A percentile compares a stretch with the other conserved stretches of the same genome.
These are phyloP conservation scores for Cladosporium colombiae DNA, from an alignment of 2,329 filamentous ascomycete species.

Conservation along the genomic window DNA sequence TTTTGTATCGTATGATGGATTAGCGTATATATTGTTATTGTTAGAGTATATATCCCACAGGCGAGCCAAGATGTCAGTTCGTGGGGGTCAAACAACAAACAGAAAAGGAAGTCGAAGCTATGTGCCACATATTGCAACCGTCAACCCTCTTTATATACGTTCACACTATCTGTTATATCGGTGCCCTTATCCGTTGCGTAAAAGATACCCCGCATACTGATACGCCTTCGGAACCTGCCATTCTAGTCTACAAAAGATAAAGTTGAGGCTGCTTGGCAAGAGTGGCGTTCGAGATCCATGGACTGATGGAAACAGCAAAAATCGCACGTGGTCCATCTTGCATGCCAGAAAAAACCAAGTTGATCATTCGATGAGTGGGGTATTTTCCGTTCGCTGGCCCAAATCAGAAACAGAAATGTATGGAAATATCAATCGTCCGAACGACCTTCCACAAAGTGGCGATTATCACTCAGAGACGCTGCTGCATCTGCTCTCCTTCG, in stretches of 20 bases:
- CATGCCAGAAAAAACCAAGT: background rate
- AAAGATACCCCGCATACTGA: background rate
- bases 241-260: background rate
- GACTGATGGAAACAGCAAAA: background rate
- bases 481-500: conserved; percentile 1
- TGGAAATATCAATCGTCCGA: background rate
- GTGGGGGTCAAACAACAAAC: background rate
- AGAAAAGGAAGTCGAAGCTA: background rate
- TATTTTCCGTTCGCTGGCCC: background rate
- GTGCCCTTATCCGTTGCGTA: background rate
- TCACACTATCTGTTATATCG: background rate
- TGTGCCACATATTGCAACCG: background rate
- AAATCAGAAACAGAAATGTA: background rate
- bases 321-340: background rate
- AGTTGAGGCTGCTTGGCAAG: background rate
- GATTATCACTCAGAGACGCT: background rate
- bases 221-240: background rate
- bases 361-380: background rate
- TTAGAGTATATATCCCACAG: background rate
- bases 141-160: background rate
- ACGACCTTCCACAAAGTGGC: background rate
- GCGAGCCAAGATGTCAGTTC: background rate
- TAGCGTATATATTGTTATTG: background rate
- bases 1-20: background rate
- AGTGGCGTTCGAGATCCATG: background rate